Evolutionary conservation across 768 basidiomycete species (phyloP).

Genomic region (Cytidiella melzeri): DNA sequence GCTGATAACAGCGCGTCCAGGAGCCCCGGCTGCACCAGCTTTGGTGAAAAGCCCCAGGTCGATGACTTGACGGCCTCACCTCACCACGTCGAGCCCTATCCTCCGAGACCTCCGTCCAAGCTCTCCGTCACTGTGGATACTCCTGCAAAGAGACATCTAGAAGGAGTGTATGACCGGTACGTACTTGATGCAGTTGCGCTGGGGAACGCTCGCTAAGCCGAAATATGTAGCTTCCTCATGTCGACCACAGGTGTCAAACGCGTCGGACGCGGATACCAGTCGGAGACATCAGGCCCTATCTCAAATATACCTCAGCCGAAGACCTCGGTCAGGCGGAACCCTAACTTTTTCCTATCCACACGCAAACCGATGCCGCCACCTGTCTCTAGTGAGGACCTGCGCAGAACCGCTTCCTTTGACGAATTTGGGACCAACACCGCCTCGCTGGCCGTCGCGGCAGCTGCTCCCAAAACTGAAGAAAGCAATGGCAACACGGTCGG

Average conservation of each 20-base stretch:
- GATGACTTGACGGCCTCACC: conserved; percentile 61
- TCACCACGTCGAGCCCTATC: conserved; percentile 60
- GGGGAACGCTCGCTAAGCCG: no score
- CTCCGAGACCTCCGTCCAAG: conserved; percentile 34
- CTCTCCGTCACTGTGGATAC: conserved; percentile 38
- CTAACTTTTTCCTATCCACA: conserved; percentile 38
- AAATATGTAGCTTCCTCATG: conserved; percentile 54
- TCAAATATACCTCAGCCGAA: conserved; percentile 26
- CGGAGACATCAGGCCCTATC: conserved; percentile 47
- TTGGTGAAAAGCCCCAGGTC: background rate
- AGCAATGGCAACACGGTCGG: conserved; percentile 45
- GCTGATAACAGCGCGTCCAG: conserved; percentile 36
- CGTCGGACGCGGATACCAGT: conserved; percentile 77
- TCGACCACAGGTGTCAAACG: conserved; percentile 77
- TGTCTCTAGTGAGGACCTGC: conserved; percentile 60
- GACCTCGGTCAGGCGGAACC: conserved; percentile 27
- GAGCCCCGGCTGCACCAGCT: background rate
- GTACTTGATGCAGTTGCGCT: no score
- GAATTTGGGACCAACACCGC: conserved; percentile 47
- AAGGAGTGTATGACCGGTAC: conserved; percentile 69
- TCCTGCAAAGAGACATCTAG: conserved; percentile 49
- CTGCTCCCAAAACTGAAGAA: conserved; percentile 28
- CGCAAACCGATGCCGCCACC: conserved; percentile 64
- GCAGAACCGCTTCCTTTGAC: conserved; percentile 47
- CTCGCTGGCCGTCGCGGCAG: conserved; percentile 19